phyloP scores from a whole-genome alignment of 225 moss, liverwort and hornwort genomes.

The Polytrichum commune region DNA sequence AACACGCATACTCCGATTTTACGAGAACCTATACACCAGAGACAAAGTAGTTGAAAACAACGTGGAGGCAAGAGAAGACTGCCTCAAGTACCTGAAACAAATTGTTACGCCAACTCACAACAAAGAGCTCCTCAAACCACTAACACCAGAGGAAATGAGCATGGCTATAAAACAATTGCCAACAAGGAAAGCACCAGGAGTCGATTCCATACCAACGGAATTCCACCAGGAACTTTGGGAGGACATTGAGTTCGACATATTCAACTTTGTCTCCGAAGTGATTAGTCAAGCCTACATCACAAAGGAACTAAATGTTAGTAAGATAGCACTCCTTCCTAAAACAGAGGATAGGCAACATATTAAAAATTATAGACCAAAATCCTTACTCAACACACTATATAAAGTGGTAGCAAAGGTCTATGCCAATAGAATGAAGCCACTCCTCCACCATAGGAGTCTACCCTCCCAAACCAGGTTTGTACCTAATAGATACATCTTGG shows the following conservation, averaged over 20 bases:
- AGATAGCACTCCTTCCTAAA: neutral
- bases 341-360: neutral
- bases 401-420: neutral
- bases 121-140: neutral
- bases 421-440: too few species aligned
- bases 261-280: neutral
- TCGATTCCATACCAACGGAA: neutral
- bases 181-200: neutral
- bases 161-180: neutral
- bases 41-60: neutral
- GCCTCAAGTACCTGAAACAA: neutral
- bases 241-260: neutral
- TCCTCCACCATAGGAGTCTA: too few species aligned
- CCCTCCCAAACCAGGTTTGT: too few species aligned
- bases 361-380: neutral
- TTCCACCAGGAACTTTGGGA: neutral
- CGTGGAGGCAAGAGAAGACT: neutral
- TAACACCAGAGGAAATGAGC: neutral
- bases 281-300: neutral
- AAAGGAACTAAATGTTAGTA: neutral
- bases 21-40: neutral
- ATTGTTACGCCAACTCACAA: neutral
- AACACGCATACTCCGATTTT: neutral
- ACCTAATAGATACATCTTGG: neutral
- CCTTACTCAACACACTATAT: neutral